These are phyloP conservation scores for Arthrobotrys musiformis DNA, from an alignment of 2,329 filamentous ascomycete genomes.

Conservation along the genomic window DNA sequence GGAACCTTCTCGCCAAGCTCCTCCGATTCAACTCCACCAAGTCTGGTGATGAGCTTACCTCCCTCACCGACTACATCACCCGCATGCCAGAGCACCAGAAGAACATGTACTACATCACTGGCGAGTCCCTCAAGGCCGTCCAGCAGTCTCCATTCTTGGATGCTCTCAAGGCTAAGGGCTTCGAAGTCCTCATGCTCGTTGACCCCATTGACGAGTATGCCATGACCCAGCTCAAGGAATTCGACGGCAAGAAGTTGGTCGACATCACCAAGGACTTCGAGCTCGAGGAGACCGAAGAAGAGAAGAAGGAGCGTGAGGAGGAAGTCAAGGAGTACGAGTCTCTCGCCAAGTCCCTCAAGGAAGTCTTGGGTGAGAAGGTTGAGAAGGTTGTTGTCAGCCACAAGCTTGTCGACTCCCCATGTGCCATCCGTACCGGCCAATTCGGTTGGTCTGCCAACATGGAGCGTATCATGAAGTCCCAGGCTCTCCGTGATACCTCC, in stretches of 20 bases:
- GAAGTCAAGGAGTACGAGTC: slow-evolving; percentile 99
- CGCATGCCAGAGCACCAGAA: slow-evolving; percentile 99
- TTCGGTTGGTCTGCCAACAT: slow-evolving; percentile 99
- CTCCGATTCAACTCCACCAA: slow-evolving; percentile 99
- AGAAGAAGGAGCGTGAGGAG: slow-evolving; percentile 93
- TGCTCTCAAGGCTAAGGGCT: slow-evolving; percentile 97
- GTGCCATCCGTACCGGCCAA: slow-evolving; percentile 98
- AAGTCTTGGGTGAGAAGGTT: slow-evolving; percentile 98
- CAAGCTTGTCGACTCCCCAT: slow-evolving; percentile 94
- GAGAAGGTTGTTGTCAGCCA: slow-evolving; percentile 99
- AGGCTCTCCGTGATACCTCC: slow-evolving; percentile 98
- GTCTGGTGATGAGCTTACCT: slow-evolving; percentile 94
- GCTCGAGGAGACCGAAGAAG: slow-evolving; percentile 99
- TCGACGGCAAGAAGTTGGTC: slow-evolving; percentile 99
- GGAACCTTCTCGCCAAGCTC: slow-evolving; percentile 90
- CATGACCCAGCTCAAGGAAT: slow-evolving; percentile 99
- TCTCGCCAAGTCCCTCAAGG: slow-evolving; percentile 97
- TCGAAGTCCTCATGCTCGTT: slow-evolving; percentile 98
- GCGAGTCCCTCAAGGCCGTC: slow-evolving; percentile 98
- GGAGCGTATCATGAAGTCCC: slow-evolving; percentile 99
- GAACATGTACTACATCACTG: slow-evolving; percentile 99
- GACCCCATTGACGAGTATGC: slow-evolving; percentile 99
- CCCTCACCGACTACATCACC: slow-evolving; percentile 95
- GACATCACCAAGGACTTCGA: slow-evolving; percentile 99
- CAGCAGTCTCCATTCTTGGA: slow-evolving; percentile 99